Percentiles rank a stretch among this genome's conserved stretches.
Conservation (phyloP, 2,329 filamentous ascomycete genomes). For the Penicillium sclerotigenum region DNA sequence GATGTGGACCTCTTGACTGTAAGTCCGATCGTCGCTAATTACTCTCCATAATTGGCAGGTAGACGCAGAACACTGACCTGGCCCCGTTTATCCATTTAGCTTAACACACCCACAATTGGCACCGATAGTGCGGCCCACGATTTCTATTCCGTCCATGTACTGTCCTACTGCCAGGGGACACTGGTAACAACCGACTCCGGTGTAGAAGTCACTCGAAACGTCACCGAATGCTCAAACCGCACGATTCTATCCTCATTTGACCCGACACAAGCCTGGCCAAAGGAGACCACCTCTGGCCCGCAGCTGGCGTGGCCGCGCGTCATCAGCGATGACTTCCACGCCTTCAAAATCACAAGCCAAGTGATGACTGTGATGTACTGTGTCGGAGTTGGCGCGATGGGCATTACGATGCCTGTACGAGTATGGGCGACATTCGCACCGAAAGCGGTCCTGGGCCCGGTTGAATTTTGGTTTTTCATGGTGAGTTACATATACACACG, state of each 20-base stretch:
- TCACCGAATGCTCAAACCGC: slow-evolving; percentile 54
- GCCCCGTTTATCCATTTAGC: slow-evolving; percentile 32
- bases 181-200: slow-evolving; percentile 36
- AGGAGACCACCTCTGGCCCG: slow-evolving; percentile 47
- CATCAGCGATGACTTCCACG: slow-evolving; percentile 53
- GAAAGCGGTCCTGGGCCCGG: slow-evolving; percentile 46
- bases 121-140: slow-evolving; percentile 54
- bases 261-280: slow-evolving; percentile 49
- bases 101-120: slow-evolving; percentile 38
- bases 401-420: slow-evolving; percentile 49
- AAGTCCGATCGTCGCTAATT: slow-evolving; percentile 17
- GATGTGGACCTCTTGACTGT: slow-evolving; percentile 57
- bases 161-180: slow-evolving; percentile 57
- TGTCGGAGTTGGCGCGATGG: slow-evolving; percentile 54
- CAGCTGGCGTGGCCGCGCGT: slow-evolving; percentile 57
- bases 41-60: background rate
- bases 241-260: slow-evolving; percentile 58
- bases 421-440: slow-evolving; percentile 45
- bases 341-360: slow-evolving; percentile 49
- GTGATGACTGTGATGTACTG: slow-evolving; percentile 60
- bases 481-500: slow-evolving; percentile 27
- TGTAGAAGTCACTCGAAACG: slow-evolving; percentile 45
- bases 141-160: slow-evolving; percentile 60
- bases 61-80: slow-evolving; percentile 27
- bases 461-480: slow-evolving; percentile 50